phyloP scores from a whole-genome alignment of 2,329 filamentous ascomycete genomes.

The Byssoonygena ceratinophila region DNA sequence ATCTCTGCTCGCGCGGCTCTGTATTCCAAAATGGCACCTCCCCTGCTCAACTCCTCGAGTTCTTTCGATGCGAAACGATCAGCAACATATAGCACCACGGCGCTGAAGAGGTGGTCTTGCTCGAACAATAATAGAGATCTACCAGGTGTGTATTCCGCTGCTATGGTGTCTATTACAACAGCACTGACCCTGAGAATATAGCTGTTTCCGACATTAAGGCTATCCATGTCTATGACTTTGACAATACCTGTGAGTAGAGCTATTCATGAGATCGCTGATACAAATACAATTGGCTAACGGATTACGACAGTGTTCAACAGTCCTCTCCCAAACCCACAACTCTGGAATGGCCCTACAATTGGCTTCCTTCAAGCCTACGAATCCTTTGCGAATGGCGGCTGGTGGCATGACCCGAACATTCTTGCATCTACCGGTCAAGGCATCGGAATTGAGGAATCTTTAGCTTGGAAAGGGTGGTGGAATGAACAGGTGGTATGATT shows the following conservation, averaged over 20 bases:
- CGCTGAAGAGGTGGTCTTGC: slow-evolving; percentile 75
- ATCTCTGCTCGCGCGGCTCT: slow-evolving; percentile 24
- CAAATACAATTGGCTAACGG: not conserved
- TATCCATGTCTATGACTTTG: slow-evolving; percentile 94
- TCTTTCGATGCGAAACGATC: slow-evolving; percentile 19
- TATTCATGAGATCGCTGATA: not conserved
- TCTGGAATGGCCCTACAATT: slow-evolving; percentile 74
- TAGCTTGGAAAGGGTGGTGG: slow-evolving; percentile 90
- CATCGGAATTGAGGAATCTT: slow-evolving; percentile 65
- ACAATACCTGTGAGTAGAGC: slow-evolving; percentile 71
- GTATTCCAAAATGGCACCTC: slow-evolving; percentile 23
- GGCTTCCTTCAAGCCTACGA: slow-evolving; percentile 67
- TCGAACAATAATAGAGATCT: slow-evolving; percentile 52
- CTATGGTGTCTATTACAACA: not conserved
- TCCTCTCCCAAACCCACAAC: slow-evolving; percentile 73
- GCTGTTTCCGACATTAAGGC: slow-evolving; percentile 59
- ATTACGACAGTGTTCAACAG: slow-evolving; percentile 67
- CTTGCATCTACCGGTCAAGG: slow-evolving; percentile 79
- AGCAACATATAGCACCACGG: slow-evolving; percentile 52
- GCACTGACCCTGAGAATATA: slow-evolving; percentile 22
- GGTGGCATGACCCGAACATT: slow-evolving; percentile 92
- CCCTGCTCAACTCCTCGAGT: slow-evolving; percentile 23
- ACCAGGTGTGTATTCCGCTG: slow-evolving; percentile 43
- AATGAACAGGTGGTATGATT: slow-evolving; percentile 67
- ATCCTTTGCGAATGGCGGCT: slow-evolving; percentile 70